These are phyloP conservation scores for Globisporangium cederbergense DNA, from an alignment of 352 stramenopile species.

Conservation along the genomic window DNA sequence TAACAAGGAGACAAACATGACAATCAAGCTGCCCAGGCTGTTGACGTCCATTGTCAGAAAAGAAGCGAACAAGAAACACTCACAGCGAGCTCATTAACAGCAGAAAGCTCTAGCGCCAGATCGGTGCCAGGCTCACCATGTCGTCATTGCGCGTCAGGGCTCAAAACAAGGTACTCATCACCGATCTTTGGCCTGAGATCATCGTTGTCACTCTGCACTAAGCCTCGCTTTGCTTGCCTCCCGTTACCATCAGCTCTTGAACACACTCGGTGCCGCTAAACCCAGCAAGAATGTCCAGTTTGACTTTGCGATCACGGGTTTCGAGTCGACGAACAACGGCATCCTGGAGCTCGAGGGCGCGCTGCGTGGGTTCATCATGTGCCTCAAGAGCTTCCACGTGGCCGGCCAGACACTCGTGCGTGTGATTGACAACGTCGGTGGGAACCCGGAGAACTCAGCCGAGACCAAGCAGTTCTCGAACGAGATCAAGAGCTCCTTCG, in stretches of 20 bases:
- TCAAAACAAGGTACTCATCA: constrained; percentile 54
- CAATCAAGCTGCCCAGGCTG: neutral
- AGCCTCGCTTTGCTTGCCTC: neutral
- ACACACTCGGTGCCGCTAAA: constrained; percentile 60
- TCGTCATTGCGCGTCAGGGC: constrained; percentile 70
- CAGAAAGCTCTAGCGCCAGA: neutral
- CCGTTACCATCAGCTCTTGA: constrained; percentile 36
- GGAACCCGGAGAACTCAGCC: constrained; percentile 28
- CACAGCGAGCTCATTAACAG: constrained; percentile 1
- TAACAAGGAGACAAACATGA: neutral
- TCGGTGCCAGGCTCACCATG: constrained; percentile 29
- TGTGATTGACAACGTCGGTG: constrained; percentile 50
- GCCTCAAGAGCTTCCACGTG: constrained; percentile 57
- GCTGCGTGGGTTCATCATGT: constrained; percentile 51
- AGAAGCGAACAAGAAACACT: neutral
- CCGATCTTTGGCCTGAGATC: neutral
- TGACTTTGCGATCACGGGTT: constrained; percentile 53
- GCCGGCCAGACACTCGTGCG: constrained; percentile 50
- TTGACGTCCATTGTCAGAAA: constrained; percentile 1
- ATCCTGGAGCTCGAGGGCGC: constrained; percentile 46
- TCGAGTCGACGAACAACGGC: constrained; percentile 52
- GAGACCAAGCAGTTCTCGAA: constrained; percentile 65
- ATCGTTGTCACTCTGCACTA: neutral
- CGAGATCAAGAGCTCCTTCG: constrained; percentile 57
- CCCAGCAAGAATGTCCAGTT: constrained; percentile 80